A percentile compares a stretch with the other conserved stretches of the same genome.
Evolutionary conservation across 257 asterid genomes (phyloP).

Genomic region (Cordia subcordata): DNA sequence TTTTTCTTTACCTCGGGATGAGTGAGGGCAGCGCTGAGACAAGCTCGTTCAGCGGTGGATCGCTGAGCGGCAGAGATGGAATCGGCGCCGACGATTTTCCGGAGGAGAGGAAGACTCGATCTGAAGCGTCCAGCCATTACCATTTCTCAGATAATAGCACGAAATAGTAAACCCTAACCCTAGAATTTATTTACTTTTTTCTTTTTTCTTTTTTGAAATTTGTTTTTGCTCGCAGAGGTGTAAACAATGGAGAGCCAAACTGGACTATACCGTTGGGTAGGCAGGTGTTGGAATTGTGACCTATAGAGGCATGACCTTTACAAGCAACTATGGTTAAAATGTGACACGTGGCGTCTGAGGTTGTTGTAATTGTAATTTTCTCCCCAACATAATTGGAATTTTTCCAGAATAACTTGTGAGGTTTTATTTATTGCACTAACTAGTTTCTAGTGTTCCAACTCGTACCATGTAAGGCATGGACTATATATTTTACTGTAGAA

Average conservation of each 20-base stretch:
- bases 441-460: too few species aligned
- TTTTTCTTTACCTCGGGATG: slow-evolving; percentile 41
- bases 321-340: background rate
- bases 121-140: slow-evolving; percentile 66
- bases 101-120: slow-evolving; percentile 55
- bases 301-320: background rate
- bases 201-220: too few species aligned
- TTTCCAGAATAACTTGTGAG: too few species aligned
- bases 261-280: too few species aligned
- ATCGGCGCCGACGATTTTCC: slow-evolving; percentile 36
- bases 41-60: slow-evolving; percentile 37
- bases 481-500: too few species aligned
- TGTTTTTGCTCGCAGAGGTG: background rate
- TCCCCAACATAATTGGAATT: too few species aligned
- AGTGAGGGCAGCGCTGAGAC: slow-evolving; percentile 30
- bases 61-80: slow-evolving; percentile 35
- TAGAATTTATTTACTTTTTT: background rate
- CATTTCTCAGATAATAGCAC: slow-evolving; percentile 23
- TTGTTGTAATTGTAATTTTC: too few species aligned
- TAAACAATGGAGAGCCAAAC: background rate
- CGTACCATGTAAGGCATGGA: too few species aligned
- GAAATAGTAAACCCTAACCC: slow-evolving; percentile 8
- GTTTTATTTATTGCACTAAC: too few species aligned
- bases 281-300: too few species aligned
- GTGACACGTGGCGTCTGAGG: background rate